Evolutionary conservation across 2,329 filamentous ascomycete genomes (phyloP).

Genomic region (Paecilomyces formosus): DNA sequence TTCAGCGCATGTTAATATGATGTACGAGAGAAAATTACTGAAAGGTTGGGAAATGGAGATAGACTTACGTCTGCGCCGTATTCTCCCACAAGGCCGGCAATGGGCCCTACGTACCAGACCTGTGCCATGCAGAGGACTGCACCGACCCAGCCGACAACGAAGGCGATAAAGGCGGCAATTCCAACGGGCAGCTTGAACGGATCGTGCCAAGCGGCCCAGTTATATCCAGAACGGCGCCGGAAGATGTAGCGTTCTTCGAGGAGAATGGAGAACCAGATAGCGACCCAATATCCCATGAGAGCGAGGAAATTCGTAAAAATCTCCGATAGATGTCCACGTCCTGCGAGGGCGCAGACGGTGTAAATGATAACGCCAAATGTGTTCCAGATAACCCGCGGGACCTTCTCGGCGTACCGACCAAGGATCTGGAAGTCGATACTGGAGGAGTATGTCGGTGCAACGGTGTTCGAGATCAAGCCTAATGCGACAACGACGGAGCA

Average conservation of each 20-base stretch:
- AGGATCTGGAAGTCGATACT: constrained; percentile 64
- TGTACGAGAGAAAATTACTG: constrained; percentile 1
- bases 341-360: constrained; percentile 57
- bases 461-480: constrained; percentile 58
- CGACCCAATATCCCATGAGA: constrained; percentile 64
- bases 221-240: constrained; percentile 44
- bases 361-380: constrained; percentile 55
- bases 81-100: constrained; percentile 51
- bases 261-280: constrained; percentile 57
- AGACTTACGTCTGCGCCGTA: constrained; percentile 50
- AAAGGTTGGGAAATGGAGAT: not conserved
- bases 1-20: constrained; percentile 7
- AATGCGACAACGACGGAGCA: constrained; percentile 58
- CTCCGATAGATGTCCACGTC: constrained; percentile 51
- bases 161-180: constrained; percentile 53
- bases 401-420: constrained; percentile 47
- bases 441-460: constrained; percentile 57
- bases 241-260: constrained; percentile 56
- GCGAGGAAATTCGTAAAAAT: constrained; percentile 65
- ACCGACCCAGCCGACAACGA: constrained; percentile 58
- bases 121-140: constrained; percentile 62
- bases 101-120: constrained; percentile 60
- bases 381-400: constrained; percentile 61
- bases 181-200: constrained; percentile 54
- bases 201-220: constrained; percentile 57